These are phyloP conservation scores for Ananas comosus DNA, from an alignment of 176 grass and related monocot genomes.

Conservation along the genomic window DNA sequence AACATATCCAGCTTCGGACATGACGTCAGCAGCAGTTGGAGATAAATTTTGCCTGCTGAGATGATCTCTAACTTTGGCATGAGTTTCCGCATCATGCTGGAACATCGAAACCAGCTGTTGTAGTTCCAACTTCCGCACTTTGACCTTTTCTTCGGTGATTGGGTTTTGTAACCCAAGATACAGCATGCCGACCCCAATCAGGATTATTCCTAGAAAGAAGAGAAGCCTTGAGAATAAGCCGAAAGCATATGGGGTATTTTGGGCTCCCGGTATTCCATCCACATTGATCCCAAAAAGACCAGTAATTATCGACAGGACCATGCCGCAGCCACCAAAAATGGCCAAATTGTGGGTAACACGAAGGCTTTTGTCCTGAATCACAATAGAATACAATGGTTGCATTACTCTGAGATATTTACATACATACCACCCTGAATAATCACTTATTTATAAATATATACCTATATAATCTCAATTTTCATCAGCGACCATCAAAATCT, in stretches of 20 bases:
- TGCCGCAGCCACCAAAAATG: slow-evolving; percentile 73
- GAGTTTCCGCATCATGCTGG: slow-evolving; percentile 84
- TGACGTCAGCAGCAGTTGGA: slow-evolving; percentile 8
- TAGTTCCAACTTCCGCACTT: slow-evolving; percentile 82
- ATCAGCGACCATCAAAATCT: too few relatives aligned
- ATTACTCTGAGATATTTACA: background rate
- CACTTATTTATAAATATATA: too few relatives aligned
- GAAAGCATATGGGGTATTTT: slow-evolving; percentile 86
- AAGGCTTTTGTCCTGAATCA: slow-evolving; percentile 81
- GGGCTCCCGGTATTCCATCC: slow-evolving; percentile 77
- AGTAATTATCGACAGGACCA: slow-evolving; percentile 80
- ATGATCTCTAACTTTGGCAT: slow-evolving; percentile 82
- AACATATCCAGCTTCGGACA: slow-evolving; percentile 45
- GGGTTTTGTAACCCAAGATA: slow-evolving; percentile 84
- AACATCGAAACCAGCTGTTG: slow-evolving; percentile 83
- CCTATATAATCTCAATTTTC: too few relatives aligned
- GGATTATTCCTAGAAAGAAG: slow-evolving; percentile 45
- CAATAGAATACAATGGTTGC: background rate
- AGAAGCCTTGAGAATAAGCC: slow-evolving; percentile 63
- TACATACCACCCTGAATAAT: background rate
- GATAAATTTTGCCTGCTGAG: slow-evolving; percentile 26
- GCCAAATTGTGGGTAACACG: slow-evolving; percentile 82
- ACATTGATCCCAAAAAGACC: slow-evolving; percentile 95
- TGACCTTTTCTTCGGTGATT: slow-evolving; percentile 60
- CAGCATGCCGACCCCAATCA: slow-evolving; percentile 60